Conservation (phyloP, 306 rosid genomes). For the Prunus kanzakura region DNA sequence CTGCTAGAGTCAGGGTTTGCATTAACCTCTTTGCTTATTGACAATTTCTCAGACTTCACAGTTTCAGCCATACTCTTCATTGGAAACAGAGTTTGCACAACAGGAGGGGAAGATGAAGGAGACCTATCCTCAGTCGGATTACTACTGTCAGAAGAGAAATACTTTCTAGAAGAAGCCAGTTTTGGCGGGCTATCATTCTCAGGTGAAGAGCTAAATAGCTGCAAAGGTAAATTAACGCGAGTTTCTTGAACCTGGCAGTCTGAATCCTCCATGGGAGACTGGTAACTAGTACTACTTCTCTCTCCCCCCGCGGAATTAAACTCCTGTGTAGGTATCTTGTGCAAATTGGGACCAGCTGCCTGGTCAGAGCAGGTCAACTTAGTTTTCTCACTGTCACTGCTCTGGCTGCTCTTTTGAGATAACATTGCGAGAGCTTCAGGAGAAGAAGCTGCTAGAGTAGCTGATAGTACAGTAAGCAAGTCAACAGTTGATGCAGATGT, state of each 20-base stretch:
- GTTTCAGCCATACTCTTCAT: slow-evolving; percentile 47
- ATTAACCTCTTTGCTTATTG: slow-evolving; percentile 31
- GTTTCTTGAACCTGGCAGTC: slow-evolving; percentile 60
- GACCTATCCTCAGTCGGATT: slow-evolving; percentile 76
- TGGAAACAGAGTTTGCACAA: slow-evolving; percentile 63
- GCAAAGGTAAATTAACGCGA: slow-evolving; percentile 65
- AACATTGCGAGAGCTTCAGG: slow-evolving; percentile 42
- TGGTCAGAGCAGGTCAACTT: slow-evolving; percentile 44
- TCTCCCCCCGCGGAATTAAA: slow-evolving; percentile 65
- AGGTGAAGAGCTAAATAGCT: slow-evolving; percentile 70
- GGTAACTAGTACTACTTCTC: slow-evolving; percentile 79
- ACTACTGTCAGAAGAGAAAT: slow-evolving; percentile 90
- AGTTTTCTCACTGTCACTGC: slow-evolving; percentile 64
- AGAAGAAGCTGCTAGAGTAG: slow-evolving; percentile 57
- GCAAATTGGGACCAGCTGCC: slow-evolving; percentile 31
- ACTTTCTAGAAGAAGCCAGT: slow-evolving; percentile 53
- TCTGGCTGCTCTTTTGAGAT: slow-evolving; percentile 61
- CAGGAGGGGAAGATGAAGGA: slow-evolving; percentile 74
- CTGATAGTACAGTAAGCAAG: slow-evolving; percentile 71
- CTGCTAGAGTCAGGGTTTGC: slow-evolving; percentile 40
- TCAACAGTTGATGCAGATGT: slow-evolving; percentile 63
- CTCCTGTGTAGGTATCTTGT: slow-evolving; percentile 39
- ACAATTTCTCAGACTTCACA: slow-evolving; percentile 37
- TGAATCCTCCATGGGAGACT: slow-evolving; percentile 77
- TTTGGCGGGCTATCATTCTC: slow-evolving; percentile 53